phyloP scores from a whole-genome alignment of 2,329 filamentous ascomycete genomes.

The Davidsoniella virescens region DNA sequence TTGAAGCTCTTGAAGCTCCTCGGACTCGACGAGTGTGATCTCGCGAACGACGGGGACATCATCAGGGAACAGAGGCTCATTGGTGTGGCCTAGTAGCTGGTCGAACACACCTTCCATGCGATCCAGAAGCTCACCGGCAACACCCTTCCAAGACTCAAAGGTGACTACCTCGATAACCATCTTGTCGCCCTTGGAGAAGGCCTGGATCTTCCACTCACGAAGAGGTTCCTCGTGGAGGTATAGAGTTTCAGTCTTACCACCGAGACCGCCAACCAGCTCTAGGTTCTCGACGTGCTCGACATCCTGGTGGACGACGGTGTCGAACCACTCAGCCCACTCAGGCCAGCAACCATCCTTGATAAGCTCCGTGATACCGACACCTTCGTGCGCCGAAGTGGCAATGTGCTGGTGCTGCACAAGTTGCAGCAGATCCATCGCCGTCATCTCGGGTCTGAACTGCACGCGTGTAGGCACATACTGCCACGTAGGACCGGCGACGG shows the following conservation, averaged over 20 bases:
- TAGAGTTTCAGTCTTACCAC: slow-evolving; percentile 36
- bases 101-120: slow-evolving; percentile 29
- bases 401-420: slow-evolving; percentile 41
- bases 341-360: slow-evolving; percentile 31
- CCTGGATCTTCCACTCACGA: slow-evolving; percentile 44
- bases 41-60: neutral
- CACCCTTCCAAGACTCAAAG: slow-evolving; percentile 36
- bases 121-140: slow-evolving; percentile 34
- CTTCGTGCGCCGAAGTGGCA: slow-evolving; percentile 37
- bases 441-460: slow-evolving; percentile 33
- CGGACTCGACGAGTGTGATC: neutral
- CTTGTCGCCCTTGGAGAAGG: slow-evolving; percentile 33
- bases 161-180: slow-evolving; percentile 44
- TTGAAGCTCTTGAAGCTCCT: neutral
- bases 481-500: slow-evolving; percentile 48
- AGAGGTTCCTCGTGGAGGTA: slow-evolving; percentile 42
- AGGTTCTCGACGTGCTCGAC: slow-evolving; percentile 44
- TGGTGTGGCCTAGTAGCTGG: slow-evolving; percentile 23
- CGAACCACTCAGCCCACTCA: slow-evolving; percentile 28
- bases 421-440: slow-evolving; percentile 33
- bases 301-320: slow-evolving; percentile 42
- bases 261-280: slow-evolving; percentile 21
- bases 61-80: slow-evolving; percentile 19
- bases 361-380: slow-evolving; percentile 38
- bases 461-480: slow-evolving; percentile 51